Percentiles rank a stretch among this genome's conserved stretches.
Evolutionary conservation across 2,329 filamentous ascomycete genomes (phyloP).

Genomic region (Epichloe elymi): DNA sequence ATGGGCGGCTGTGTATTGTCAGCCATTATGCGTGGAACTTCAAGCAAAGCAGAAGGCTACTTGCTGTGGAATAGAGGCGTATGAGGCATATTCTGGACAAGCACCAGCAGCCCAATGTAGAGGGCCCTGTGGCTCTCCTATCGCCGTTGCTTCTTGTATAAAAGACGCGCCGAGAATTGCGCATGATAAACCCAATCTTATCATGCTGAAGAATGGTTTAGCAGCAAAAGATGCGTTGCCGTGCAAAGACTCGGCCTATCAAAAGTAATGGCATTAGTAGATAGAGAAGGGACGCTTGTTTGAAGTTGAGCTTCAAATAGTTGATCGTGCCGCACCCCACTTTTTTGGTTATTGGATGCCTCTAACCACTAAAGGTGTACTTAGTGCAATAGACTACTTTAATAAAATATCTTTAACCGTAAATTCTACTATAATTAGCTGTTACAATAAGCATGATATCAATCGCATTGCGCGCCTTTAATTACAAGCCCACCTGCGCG

Average conservation of each 20-base stretch:
- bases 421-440: too few species aligned
- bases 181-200: background rate
- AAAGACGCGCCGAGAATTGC: background rate
- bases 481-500: too few species aligned
- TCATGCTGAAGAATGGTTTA: background rate
- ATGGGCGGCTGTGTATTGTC: slow-evolving; percentile 46
- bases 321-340: too few species aligned
- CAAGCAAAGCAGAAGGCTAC: slow-evolving; percentile 6
- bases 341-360: too few species aligned
- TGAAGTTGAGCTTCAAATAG: too few species aligned
- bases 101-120: slow-evolving; percentile 15
- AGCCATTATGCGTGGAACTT: background rate
- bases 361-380: too few species aligned
- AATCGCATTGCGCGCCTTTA: too few species aligned
- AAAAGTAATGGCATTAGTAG: too few species aligned
- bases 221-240: background rate
- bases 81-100: slow-evolving; percentile 29
- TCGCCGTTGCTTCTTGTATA: background rate
- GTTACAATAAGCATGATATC: too few species aligned
- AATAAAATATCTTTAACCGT: too few species aligned
- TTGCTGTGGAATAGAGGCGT: slow-evolving; percentile 27
- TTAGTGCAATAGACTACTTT: too few species aligned
- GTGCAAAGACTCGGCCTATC: background rate
- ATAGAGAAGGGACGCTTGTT: too few species aligned
- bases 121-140: slow-evolving; percentile 2